A percentile compares a stretch with the other conserved stretches of the same genome.
These are phyloP conservation scores for Didymella lethalis DNA, from an alignment of 2,329 filamentous ascomycete species.

Conservation along the genomic window DNA sequence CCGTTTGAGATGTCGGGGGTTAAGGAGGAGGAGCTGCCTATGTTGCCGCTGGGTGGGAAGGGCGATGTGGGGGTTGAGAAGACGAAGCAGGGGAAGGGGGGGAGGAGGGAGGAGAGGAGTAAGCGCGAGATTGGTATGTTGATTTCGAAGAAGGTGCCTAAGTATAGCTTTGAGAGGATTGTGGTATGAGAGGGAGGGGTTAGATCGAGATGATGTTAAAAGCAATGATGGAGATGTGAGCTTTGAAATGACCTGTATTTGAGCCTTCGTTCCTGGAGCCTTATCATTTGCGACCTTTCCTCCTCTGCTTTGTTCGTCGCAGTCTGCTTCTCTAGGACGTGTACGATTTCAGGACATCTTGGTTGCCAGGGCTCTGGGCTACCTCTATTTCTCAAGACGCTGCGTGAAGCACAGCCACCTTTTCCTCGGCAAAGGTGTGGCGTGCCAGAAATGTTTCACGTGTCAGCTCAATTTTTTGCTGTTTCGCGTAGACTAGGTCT, in stretches of 20 bases:
- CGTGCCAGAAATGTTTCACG: neutral
- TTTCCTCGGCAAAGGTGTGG: neutral
- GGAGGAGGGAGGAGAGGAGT: constrained; percentile 74
- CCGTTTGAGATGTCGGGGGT: constrained; percentile 54
- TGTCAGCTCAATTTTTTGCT: neutral
- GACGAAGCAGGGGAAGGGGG: constrained; percentile 68
- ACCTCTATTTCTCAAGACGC: neutral
- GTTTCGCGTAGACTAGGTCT: neutral
- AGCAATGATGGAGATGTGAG: too few species aligned
- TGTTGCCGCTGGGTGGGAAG: constrained; percentile 79
- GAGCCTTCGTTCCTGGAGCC: neutral
- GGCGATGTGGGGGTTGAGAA: constrained; percentile 57
- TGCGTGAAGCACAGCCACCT: neutral
- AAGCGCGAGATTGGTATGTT: constrained; percentile 78
- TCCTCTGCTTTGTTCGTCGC: neutral
- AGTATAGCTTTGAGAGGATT: constrained; percentile 84
- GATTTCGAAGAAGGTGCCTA: constrained; percentile 79
- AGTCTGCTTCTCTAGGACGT: neutral
- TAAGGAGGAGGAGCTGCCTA: constrained; percentile 52
- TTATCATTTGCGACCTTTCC: neutral
- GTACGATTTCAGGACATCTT: neutral
- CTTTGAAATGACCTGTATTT: too few species aligned
- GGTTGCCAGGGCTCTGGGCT: neutral
- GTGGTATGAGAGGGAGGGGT: constrained; percentile 25
- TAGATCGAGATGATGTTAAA: too few species aligned